These are phyloP conservation scores for Sporothrix luriei DNA, from an alignment of 2,329 filamentous ascomycete species.

Conservation along the genomic window DNA sequence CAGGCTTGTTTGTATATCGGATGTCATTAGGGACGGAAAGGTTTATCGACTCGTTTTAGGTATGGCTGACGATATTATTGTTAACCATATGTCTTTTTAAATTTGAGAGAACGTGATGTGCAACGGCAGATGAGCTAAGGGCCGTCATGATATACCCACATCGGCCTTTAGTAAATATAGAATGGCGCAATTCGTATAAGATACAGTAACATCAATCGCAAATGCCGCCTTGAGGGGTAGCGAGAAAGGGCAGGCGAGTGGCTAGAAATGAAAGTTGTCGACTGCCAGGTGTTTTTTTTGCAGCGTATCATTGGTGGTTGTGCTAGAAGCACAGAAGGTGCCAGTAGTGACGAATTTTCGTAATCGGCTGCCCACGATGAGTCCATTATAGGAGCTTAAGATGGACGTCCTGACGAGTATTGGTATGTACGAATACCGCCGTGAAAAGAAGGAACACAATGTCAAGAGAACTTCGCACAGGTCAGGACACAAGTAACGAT, in stretches of 20 bases:
- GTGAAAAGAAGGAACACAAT: background rate
- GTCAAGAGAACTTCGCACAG: background rate
- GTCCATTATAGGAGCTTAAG: too few relatives aligned
- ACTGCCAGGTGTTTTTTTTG: background rate
- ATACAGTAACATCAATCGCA: background rate
- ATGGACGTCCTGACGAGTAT: too few relatives aligned
- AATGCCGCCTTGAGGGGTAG: background rate
- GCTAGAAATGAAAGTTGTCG: background rate
- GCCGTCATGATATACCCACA: background rate
- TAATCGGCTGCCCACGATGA: background rate
- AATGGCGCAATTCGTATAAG: conserved; percentile 26
- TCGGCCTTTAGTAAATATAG: too few relatives aligned
- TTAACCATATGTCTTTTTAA: too few relatives aligned
- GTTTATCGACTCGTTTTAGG: background rate
- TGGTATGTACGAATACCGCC: too few relatives aligned
- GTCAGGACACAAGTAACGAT: too few relatives aligned
- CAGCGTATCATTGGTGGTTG: background rate
- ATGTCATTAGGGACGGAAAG: conserved; percentile 31
- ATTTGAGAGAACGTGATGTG: background rate
- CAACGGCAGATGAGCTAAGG: background rate
- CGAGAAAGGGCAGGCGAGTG: background rate
- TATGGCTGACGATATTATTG: background rate
- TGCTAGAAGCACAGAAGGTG: background rate
- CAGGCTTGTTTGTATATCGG: conserved; percentile 40
- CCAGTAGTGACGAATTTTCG: background rate